Conservation (phyloP, 495 filamentous ascomycete species). For the Monascus purpureus region DNA sequence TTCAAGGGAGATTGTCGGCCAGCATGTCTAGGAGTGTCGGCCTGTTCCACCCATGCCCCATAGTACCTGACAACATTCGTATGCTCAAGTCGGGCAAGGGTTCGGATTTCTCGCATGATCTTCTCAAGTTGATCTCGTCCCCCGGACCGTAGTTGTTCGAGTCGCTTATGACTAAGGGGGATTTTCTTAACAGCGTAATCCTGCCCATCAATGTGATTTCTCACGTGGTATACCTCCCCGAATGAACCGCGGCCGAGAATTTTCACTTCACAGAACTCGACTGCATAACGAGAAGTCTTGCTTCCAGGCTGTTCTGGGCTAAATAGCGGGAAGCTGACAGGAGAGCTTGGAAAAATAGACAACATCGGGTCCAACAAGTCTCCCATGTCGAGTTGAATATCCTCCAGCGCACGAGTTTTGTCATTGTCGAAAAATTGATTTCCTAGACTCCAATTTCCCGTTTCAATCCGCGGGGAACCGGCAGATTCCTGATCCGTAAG, state of each 20-base stretch:
- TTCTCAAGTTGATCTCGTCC: constrained; percentile 32
- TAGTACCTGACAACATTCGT: constrained; percentile 41
- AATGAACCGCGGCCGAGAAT: constrained; percentile 38
- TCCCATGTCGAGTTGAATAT: constrained; percentile 11
- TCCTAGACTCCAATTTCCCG: constrained; percentile 6
- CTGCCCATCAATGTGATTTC: constrained; percentile 36
- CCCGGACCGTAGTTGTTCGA: constrained; percentile 32
- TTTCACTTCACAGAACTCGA: constrained; percentile 28
- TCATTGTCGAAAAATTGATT: constrained; percentile 8
- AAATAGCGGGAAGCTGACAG: constrained; percentile 21
- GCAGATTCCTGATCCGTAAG: constrained; percentile 1
- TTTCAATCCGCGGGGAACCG: constrained; percentile 4
- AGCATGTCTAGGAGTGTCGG: constrained; percentile 12
- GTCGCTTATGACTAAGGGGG: constrained; percentile 30
- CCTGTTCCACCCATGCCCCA: constrained; percentile 37
- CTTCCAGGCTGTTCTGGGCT: constrained; percentile 7
- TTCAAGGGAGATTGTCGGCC: constrained; percentile 8
- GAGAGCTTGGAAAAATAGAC: constrained; percentile 21
- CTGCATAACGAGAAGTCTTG: constrained; percentile 24
- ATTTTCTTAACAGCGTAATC: constrained; percentile 42
- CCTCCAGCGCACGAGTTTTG: constrained; percentile 10
- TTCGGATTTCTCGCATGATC: constrained; percentile 40
- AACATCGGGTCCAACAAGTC: constrained; percentile 10
- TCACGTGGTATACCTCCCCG: constrained; percentile 38
- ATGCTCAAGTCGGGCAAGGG: constrained; percentile 39